Conservation (phyloP, 208 protist species). For the Vickermania spadyakhi region DNA sequence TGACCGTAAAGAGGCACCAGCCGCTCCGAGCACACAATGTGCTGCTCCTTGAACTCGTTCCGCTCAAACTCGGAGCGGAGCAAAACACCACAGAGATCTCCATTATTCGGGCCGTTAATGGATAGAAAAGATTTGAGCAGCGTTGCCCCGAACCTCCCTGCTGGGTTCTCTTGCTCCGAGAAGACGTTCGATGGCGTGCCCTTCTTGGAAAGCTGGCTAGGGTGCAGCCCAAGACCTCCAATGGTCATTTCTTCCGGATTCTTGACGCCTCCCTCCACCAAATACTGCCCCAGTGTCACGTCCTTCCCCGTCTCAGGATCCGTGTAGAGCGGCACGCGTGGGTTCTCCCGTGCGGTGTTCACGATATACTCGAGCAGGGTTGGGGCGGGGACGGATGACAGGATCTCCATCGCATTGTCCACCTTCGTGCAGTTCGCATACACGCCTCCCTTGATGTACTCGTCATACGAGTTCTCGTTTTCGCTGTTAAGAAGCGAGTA, state of each 20-base stretch:
- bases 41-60: slow-evolving; percentile 51
- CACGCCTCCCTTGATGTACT: slow-evolving; percentile 36
- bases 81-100: slow-evolving; percentile 70
- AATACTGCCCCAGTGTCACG: slow-evolving; percentile 49
- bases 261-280: slow-evolving; percentile 41
- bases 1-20: slow-evolving; percentile 59
- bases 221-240: slow-evolving; percentile 83
- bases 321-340: slow-evolving; percentile 46
- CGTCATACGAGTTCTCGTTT: slow-evolving; percentile 37
- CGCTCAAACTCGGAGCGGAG: slow-evolving; percentile 73
- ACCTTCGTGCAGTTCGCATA: slow-evolving; percentile 61
- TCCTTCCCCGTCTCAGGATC: slow-evolving; percentile 10
- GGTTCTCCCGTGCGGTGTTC: slow-evolving; percentile 49
- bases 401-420: slow-evolving; percentile 57
- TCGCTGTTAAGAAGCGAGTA: slow-evolving; percentile 76
- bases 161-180: slow-evolving; percentile 55
- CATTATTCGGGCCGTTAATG: slow-evolving; percentile 52
- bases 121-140: slow-evolving; percentile 73
- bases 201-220: slow-evolving; percentile 75
- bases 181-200: slow-evolving; percentile 78
- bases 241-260: slow-evolving; percentile 70
- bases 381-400: slow-evolving; percentile 54
- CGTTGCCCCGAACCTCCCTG: slow-evolving; percentile 48
- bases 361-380: slow-evolving; percentile 63
- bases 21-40: slow-evolving; percentile 63